phyloP scores from a whole-genome alignment of 768 basidiomycete species.

The Scleroderma bovista region DNA sequence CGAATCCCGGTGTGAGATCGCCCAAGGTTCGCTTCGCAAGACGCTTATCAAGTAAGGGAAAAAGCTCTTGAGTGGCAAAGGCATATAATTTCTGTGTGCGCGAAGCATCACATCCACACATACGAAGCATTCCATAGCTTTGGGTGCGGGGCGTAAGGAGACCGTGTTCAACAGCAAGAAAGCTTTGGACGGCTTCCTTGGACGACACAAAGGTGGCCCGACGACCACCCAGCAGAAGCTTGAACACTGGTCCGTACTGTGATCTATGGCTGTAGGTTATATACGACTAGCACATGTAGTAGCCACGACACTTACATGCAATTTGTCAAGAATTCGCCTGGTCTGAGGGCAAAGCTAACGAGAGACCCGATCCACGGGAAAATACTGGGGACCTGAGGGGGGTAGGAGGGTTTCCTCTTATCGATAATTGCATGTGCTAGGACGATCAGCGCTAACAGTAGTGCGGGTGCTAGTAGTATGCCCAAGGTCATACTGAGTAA shows the following conservation, averaged over 20 bases:
- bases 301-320: conserved; percentile 24
- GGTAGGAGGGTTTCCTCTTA: background rate
- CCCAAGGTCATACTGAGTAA: too few species aligned
- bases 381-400: conserved; percentile 7
- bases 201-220: conserved; percentile 13
- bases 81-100: conserved; percentile 7
- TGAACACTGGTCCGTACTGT: conserved; percentile 10
- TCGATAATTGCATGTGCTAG: background rate
- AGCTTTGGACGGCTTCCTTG: conserved; percentile 5
- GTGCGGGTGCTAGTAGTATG: too few species aligned
- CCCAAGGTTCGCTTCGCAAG: conserved; percentile 11
- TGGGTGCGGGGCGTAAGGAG: conserved; percentile 9
- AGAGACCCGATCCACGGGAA: conserved; percentile 15
- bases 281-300: too few species aligned
- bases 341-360: conserved; percentile 10
- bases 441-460: background rate
- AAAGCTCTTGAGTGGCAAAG: conserved; percentile 16
- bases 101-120: conserved; percentile 8
- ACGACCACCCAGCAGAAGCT: conserved; percentile 15
- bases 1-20: conserved; percentile 10
- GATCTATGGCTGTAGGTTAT: conserved; percentile 6
- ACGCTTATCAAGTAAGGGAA: conserved; percentile 15
- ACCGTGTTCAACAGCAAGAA: conserved; percentile 3
- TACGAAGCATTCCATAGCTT: conserved; percentile 8
- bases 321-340: conserved; percentile 8